Base-by-base conservation (phyloP, 2,329 filamentous ascomycete genomes). In the Xylaria sp. region DNA sequence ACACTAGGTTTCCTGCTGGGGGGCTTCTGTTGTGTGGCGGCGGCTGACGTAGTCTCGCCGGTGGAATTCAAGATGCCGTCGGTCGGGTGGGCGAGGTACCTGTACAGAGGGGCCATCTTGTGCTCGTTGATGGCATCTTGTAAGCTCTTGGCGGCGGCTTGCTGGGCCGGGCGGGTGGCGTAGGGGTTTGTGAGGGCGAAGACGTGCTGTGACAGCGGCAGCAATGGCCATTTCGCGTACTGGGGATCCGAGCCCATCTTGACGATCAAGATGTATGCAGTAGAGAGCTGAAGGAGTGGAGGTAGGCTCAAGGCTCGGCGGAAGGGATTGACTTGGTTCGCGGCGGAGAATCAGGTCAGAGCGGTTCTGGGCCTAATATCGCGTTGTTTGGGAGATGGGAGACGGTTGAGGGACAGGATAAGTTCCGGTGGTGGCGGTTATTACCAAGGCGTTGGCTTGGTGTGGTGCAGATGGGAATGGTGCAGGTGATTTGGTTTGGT, bases 21-120 rank as follows among this genome's bases (percentile, higher is more conserved):
- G n/a, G 86, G 81, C 77, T 85, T 88, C 68, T 78, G 76, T 62
- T 75, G 72, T 69, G 76, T 76, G 51, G 77, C 83, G 77, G 66
- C 78, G 77, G 74, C 73, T 74, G 73, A 77, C 77, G 74, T 79
- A 68, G 79, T 83, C 74, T 96, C 91, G 67, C 91, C 91, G 40
- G 87, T 79, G 55, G 82, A 81, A 76, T 96, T 96, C 74, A 97
- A 80, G 65, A 95, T 88, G 63, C 93, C 93, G 64, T 95, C 90
- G 64, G 86, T 83, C 6, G 91, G 91, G 73, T 95, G 91, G 65
- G 91, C 90, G 52, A 96, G 85, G 76, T 93, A 91, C 74, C 89
- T 87, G 81, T 95, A 96, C 65, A 96, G 86, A 27, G 91, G 91
- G 17, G 91, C 91, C 90, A 95, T 95, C 81, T 93, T 91, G 77